Conservation (phyloP, 495 filamentous ascomycete species). For the Penicillium mononematosum region DNA sequence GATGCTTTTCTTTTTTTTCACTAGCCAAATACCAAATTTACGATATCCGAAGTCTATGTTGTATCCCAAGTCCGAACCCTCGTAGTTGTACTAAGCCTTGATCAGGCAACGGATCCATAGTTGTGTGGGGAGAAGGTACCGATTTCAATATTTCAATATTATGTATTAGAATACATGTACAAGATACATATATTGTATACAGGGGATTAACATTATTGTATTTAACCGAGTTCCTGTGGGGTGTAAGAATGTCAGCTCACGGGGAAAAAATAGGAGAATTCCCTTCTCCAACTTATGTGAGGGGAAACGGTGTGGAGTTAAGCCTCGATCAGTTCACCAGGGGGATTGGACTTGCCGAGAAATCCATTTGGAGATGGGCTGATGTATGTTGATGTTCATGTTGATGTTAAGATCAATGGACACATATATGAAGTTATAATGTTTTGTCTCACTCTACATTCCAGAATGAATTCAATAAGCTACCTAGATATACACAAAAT, state of each 20-base stretch:
- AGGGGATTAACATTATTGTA: background rate
- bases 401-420: background rate
- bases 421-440: background rate
- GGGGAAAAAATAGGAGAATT: background rate
- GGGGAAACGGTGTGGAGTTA: constrained; percentile 31
- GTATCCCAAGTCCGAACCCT: background rate
- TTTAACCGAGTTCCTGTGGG: background rate
- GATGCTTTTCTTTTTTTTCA: constrained; percentile 18
- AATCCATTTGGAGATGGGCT: constrained; percentile 7
- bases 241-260: background rate
- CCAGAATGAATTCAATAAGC: background rate
- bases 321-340: constrained; percentile 40
- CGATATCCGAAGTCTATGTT: background rate
- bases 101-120: background rate
- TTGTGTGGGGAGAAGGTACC: background rate
- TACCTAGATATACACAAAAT: background rate
- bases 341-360: constrained; percentile 22
- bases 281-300: constrained; percentile 39
- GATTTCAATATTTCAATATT: too few relatives aligned
- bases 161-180: too few relatives aligned
- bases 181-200: too few relatives aligned
- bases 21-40: constrained; percentile 12
- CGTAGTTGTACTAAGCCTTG: background rate
- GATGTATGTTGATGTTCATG: background rate
- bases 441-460: background rate